A percentile compares a stretch with the other conserved stretches of the same genome.
Conservation (phyloP, 2,329 filamentous ascomycete species). For the Penicillium concentricum region DNA sequence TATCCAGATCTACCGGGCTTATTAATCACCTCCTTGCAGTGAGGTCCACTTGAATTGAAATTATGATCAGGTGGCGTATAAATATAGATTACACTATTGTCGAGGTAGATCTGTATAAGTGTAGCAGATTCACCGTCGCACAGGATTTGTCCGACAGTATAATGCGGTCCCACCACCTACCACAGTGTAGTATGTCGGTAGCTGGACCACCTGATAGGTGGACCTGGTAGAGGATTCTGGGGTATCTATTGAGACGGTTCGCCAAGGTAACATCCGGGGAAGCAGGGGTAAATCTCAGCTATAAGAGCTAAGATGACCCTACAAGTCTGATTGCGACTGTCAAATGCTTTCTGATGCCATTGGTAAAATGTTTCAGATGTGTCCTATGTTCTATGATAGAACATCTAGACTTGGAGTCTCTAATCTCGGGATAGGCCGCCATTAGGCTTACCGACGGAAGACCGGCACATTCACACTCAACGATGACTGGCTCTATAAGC, state of each 20-base stretch:
- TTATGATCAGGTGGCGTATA: not conserved
- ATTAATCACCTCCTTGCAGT: constrained; percentile 25
- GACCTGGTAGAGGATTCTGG: not conserved
- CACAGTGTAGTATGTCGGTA: not conserved
- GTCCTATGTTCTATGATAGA: not conserved
- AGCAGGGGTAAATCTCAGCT: not conserved
- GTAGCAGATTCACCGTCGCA: not conserved
- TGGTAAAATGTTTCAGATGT: not conserved
- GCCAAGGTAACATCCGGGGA: not conserved
- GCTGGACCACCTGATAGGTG: not conserved
- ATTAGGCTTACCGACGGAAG: constrained; percentile 21
- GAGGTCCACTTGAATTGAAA: not conserved
- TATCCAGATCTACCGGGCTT: constrained; percentile 9
- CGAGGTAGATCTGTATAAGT: not conserved
- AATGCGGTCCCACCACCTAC: not conserved
- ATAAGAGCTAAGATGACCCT: constrained; percentile 6
- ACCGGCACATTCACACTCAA: constrained; percentile 17
- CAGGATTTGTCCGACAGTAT: not conserved
- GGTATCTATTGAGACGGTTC: not conserved
- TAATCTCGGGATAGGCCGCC: constrained; percentile 9
- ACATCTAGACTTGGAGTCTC: not conserved
- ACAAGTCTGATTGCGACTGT: constrained; percentile 3
- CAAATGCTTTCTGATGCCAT: not conserved
- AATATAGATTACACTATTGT: not conserved
- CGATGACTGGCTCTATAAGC: constrained; percentile 17